Evolutionary conservation across 345 rosid species (phyloP), one percentile per base, ranked within the genome.

Genomic region (Citrus inodora): DNA sequence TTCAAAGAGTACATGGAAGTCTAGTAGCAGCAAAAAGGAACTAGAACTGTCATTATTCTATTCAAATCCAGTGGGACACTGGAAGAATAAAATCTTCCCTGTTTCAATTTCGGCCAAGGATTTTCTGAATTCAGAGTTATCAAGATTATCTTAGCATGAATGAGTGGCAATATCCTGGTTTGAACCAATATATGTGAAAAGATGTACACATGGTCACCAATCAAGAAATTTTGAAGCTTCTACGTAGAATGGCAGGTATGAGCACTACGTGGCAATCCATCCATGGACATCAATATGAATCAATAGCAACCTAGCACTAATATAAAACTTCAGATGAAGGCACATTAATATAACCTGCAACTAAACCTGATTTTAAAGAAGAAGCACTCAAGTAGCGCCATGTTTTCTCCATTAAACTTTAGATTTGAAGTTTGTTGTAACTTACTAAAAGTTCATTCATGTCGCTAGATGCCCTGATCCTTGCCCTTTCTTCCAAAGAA

Each of bases 371-470:
- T 68, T 68, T 75, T 63, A 76, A 46, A 10, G 64, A 60, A 58
- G 67, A 75, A 19, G 73, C 56, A 53, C 19, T 40, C 73, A 53
- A 67, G 56, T 17, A 71, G 77, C 53, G 68, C 35, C 76, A 14
- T 38, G 7, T 24, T 79, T 28, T 37, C 21, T 67, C 40, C 65
- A 58, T 37, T 21, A 37, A 65, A 70, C 24, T 48, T 70, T 28
- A 25, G 28, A 67, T 58, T 32, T 63, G 28, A 77, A 58, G 65
- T 33, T n/a, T 9, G 68, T 40, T 40, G 65, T 77, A 76, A 85
- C 94, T 85, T 74, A 92, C 98, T 84, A 93, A 87, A 76, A 95
- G 94, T 88, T 95, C 98, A 89, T 90, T 95, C 98, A 95, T 93
- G 84, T 93, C 91, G 64, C 95, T 91, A 37, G 99, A 93, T 83